Conservation (phyloP, 164 flowering plant species). For the Vitis rotundifolia region DNA sequence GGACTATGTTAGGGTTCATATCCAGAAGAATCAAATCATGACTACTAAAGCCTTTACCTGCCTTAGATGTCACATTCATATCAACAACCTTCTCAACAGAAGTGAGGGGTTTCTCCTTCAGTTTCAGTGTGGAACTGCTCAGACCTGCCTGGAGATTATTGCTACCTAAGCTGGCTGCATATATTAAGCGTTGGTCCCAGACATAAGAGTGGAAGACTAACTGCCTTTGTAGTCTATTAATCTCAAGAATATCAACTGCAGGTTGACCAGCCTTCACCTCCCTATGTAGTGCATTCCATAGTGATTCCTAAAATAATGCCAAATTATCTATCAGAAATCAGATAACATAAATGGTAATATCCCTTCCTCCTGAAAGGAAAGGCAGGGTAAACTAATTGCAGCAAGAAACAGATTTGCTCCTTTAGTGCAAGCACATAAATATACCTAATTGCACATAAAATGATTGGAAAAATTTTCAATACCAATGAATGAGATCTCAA, state of each 20-base stretch:
- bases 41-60: constrained; percentile 22
- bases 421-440: not conserved
- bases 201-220: constrained; percentile 61
- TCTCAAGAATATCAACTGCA: constrained; percentile 67
- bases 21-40: constrained; percentile 37
- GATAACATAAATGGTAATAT: not conserved
- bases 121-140: constrained; percentile 18
- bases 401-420: not conserved
- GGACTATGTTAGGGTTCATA: constrained; percentile 19
- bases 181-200: constrained; percentile 71
- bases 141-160: constrained; percentile 24
- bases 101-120: constrained; percentile 28
- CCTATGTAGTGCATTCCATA: constrained; percentile 33
- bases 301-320: constrained; percentile 45
- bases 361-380: not conserved
- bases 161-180: constrained; percentile 41
- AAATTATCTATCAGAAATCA: constrained; percentile 3
- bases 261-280: constrained; percentile 58
- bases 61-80: constrained; percentile 15
- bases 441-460: too few species aligned
- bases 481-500: too few species aligned
- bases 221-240: constrained; percentile 66
- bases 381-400: not conserved
- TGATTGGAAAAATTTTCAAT: too few species aligned
- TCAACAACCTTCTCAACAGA: constrained; percentile 38